phyloP scores from a whole-genome alignment of 169 alveolate genomes.

The Plasmodium vinckei region DNA sequence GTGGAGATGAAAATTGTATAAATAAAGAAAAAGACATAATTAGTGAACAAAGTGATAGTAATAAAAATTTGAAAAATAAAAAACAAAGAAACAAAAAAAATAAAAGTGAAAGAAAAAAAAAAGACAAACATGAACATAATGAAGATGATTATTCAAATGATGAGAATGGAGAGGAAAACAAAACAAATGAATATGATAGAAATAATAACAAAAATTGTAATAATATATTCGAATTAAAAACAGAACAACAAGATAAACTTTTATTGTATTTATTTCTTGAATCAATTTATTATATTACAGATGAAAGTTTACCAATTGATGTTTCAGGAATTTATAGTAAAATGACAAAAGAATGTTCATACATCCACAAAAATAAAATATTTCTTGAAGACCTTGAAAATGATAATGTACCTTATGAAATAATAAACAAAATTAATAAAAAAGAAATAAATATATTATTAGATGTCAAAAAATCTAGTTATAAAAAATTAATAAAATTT shows the following conservation, averaged over 20 bases:
- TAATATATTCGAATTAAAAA: slow-evolving; percentile 18
- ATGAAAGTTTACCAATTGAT: slow-evolving; percentile 77
- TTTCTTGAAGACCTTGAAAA: slow-evolving; percentile 43
- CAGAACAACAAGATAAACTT: slow-evolving; percentile 69
- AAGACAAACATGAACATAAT: background rate
- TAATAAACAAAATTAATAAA: slow-evolving; percentile 17
- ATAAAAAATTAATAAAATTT: slow-evolving; percentile 75
- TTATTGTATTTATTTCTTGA: slow-evolving; percentile 68
- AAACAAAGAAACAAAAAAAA: background rate
- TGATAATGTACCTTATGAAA: slow-evolving; percentile 7
- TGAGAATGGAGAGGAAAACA: background rate
- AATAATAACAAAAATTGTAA: background rate
- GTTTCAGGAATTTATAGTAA: slow-evolving; percentile 77
- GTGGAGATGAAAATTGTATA: no score
- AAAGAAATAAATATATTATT: slow-evolving; percentile 50
- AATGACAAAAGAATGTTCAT: slow-evolving; percentile 73
- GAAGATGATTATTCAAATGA: background rate
- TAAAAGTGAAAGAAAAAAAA: background rate
- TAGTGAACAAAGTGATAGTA: background rate
- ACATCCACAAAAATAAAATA: slow-evolving; percentile 37
- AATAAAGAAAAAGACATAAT: no score
- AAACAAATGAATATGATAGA: background rate
- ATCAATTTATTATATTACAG: slow-evolving; percentile 50
- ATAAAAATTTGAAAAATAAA: background rate
- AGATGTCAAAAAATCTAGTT: slow-evolving; percentile 76